Base-by-base conservation (phyloP, 2,329 filamentous ascomycete genomes). In the Beauveria pseudobassiana region DNA sequence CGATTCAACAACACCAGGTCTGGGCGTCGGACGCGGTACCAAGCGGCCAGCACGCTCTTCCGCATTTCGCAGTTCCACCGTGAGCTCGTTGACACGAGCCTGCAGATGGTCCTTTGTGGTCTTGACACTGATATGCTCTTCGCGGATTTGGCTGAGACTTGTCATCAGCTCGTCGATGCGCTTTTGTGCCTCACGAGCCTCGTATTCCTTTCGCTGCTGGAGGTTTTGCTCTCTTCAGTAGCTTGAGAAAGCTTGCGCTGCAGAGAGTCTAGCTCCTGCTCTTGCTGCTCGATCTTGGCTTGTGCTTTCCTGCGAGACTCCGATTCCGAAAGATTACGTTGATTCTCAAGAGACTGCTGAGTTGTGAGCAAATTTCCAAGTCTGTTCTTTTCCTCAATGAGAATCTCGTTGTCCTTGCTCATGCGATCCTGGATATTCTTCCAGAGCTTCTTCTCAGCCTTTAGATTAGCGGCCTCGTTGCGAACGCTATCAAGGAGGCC, bases 371-470 rank as follows among this genome's bases (percentile, higher is more conserved):
- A 81, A 62, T 86, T 87, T 74, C 93, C 96, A 5, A 98, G 82
- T 34, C 93, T 85, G 51, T 87, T 85, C 66, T 92, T 90, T 72
- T 99, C 95, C 63, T 96, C 90, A 48, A 89, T 82, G 14, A 98
- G 79, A 22, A 78, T 85, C 70, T 96, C 91, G 65, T 95, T 96
- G 70, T 98, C 93, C 68, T 95, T 91, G 64, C 85, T 89, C 49
- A 98, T 80, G 58, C 96, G 87, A 65, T 90, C 88, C 72, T 98
- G 93, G 40, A 97, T 96, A 61, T 89, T 91, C 77, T 95, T 96
- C 89, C 90, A 96, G 10, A 99, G 81, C 43, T 91, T 89, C 76
- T 96, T 96, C 74, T 98, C 93, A 0, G 93, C 93, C 73, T 96
- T 96, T 40, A 97, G 83, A 70, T 98, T 97, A 18, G 92, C 88